phyloP scores from a whole-genome alignment of 768 basidiomycete genomes.

The Cytidiella melzeri region DNA sequence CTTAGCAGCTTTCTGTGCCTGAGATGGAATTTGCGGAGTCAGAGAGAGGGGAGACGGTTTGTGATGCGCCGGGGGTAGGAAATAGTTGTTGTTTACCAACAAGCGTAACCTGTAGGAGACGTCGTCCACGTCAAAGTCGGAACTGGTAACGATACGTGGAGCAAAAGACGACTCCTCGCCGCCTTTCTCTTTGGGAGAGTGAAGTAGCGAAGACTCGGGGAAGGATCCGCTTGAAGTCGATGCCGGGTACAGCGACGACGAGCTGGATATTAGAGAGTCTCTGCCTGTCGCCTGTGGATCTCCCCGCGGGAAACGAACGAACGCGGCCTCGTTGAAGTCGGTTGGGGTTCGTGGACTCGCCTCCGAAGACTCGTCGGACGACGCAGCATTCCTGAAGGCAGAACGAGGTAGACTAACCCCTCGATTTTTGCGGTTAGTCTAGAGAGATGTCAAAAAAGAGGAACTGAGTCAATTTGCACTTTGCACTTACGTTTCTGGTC shows the following conservation, averaged over 20 bases:
- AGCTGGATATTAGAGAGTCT: slow-evolving; percentile 52
- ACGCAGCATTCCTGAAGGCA: slow-evolving; percentile 23
- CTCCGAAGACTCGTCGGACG: slow-evolving; percentile 24
- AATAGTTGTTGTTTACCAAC: slow-evolving; percentile 83
- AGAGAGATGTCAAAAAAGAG: not conserved
- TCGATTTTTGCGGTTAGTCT: slow-evolving; percentile 23
- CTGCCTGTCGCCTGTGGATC: slow-evolving; percentile 24
- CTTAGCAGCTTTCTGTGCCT: slow-evolving; percentile 40
- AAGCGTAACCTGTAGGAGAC: slow-evolving; percentile 80
- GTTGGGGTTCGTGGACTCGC: slow-evolving; percentile 23
- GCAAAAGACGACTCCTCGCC: slow-evolving; percentile 35
- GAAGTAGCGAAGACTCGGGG: slow-evolving; percentile 58
- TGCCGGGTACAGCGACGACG: slow-evolving; percentile 73
- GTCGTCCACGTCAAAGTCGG: slow-evolving; percentile 54
- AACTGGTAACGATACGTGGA: slow-evolving; percentile 19
- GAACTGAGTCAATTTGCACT: not conserved
- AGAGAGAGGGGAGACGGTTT: slow-evolving; percentile 73
- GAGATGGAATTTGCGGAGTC: slow-evolving; percentile 31
- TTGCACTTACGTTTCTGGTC: slow-evolving; percentile 17
- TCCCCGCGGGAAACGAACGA: slow-evolving; percentile 13
- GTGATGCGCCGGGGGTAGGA: slow-evolving; percentile 80
- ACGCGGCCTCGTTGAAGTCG: slow-evolving; percentile 6
- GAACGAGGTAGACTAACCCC: slow-evolving; percentile 28
- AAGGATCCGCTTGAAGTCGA: slow-evolving; percentile 61
- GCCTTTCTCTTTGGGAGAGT: slow-evolving; percentile 42